Evolutionary conservation across 352 stramenopile genomes (phyloP), one percentile per base, ranked within the genome.

Genomic region (Pythium sukuiense): DNA sequence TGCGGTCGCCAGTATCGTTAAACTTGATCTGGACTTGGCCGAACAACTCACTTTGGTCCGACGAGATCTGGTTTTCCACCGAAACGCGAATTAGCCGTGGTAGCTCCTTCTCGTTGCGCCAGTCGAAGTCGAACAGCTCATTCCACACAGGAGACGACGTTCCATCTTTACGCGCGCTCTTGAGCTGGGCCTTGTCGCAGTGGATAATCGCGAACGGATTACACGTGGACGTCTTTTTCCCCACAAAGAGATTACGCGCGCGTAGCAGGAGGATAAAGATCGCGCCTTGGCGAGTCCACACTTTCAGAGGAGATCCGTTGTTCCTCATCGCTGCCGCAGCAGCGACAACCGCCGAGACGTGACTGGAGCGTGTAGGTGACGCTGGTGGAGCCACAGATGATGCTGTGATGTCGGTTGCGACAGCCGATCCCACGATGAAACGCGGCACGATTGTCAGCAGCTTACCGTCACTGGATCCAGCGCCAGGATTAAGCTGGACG

Each of bases 51-150:
- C 84, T 90, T 33, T 90, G 81, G 53, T 90, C 81, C 3, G 75
- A 64, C 4, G 74, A 87, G 16, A 92, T 63, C 62, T 92, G 81
- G 43, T 88, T 92, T 48, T 90, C 80, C 18, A 92, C 52, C 16
- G 77, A 70, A 35, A 92, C 54, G 6, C 79, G 77, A 0, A 89
- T 61, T 0, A 61, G 55, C 0, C 62, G 61, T 2, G 66, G 58
- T 2, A 67, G n/a, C 11, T 76, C 66, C 1, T 55, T 67, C 2
- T 63, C 50, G 30, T 61, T 54, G 41, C 66, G 54, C 80, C 77
- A 88, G 55, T 88, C 84, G 65, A 92, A 92, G 62, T 92, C 84
- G 30, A 92, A 90, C 2, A 90, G 55, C 43, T 92, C 84, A 63
- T 92, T 90, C 84, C 84, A 92, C 27, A 88, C 77, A 0, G 84